Evolutionary conservation across 495 filamentous ascomycete genomes (phyloP).

Genomic region (Neurospora sp.): DNA sequence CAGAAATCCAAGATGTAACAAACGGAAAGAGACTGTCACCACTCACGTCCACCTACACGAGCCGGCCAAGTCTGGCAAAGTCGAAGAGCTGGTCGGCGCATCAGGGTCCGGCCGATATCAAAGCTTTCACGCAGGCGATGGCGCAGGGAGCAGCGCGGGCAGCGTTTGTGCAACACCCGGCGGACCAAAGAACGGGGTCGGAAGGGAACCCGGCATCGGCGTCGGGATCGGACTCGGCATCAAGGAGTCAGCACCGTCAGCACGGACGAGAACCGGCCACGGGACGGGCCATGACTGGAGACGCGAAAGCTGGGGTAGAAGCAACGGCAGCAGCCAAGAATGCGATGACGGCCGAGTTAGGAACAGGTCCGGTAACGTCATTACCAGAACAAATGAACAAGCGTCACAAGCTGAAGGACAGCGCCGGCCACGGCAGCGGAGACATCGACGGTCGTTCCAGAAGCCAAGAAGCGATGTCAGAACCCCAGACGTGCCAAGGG

Average conservation of each 20-base stretch:
- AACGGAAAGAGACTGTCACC: slow-evolving; percentile 5
- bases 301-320: background rate
- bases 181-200: background rate
- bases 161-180: slow-evolving; percentile 10
- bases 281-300: background rate
- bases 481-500: background rate
- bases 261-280: background rate
- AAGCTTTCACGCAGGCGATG: slow-evolving; percentile 8
- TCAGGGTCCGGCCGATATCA: background rate
- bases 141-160: slow-evolving; percentile 19
- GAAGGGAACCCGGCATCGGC: background rate
- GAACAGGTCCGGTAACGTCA: background rate
- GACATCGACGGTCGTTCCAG: slow-evolving; percentile 11
- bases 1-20: background rate
- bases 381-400: background rate
- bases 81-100: background rate
- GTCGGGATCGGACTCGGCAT: background rate
- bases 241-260: background rate
- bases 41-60: slow-evolving; percentile 16
- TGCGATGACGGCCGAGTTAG: background rate
- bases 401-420: background rate
- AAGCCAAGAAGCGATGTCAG: background rate
- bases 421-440: slow-evolving; percentile 5
- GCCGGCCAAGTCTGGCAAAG: slow-evolving; percentile 1
- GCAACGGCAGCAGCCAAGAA: slow-evolving; percentile 3